These are phyloP conservation scores for Pelargonium fulgidum DNA, from an alignment of 441 rosid genomes.

Conservation along the genomic window DNA sequence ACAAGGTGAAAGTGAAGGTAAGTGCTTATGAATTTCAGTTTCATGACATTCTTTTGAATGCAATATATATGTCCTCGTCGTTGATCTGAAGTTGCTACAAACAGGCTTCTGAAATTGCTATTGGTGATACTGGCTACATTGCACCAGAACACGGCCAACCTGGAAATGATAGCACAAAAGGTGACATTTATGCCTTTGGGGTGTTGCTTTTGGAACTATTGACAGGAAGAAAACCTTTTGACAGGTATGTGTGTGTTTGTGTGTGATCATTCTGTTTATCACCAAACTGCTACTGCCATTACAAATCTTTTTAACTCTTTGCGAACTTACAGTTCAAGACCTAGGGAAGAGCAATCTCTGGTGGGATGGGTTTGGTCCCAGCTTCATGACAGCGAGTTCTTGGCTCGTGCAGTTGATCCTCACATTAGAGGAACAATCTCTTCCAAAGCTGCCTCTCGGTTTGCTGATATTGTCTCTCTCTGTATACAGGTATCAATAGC, in stretches of 20 bases:
- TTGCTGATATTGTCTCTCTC: conserved; percentile 66
- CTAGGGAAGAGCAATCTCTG: conserved; percentile 55
- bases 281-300: not conserved
- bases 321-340: conserved; percentile 44
- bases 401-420: conserved; percentile 72
- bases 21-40: conserved; percentile 4
- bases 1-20: conserved; percentile 71
- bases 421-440: conserved; percentile 49
- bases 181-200: conserved; percentile 76
- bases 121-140: conserved; percentile 59
- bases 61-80: no score
- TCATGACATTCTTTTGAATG: not conserved
- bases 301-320: not conserved
- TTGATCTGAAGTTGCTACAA: conserved; percentile 13
- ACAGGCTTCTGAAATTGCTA: conserved; percentile 84
- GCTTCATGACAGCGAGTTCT: conserved; percentile 60
- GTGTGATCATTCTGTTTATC: not conserved
- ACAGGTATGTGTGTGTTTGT: conserved; percentile 33
- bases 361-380: conserved; percentile 75
- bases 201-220: conserved; percentile 85
- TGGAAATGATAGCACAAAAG: conserved; percentile 57
- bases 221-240: conserved; percentile 76
- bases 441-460: conserved; percentile 52
- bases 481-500: conserved; percentile 58
- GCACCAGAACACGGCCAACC: conserved; percentile 77